phyloP scores from a whole-genome alignment of 192 early-diverging fungal genomes.

The Podila minutissima region DNA sequence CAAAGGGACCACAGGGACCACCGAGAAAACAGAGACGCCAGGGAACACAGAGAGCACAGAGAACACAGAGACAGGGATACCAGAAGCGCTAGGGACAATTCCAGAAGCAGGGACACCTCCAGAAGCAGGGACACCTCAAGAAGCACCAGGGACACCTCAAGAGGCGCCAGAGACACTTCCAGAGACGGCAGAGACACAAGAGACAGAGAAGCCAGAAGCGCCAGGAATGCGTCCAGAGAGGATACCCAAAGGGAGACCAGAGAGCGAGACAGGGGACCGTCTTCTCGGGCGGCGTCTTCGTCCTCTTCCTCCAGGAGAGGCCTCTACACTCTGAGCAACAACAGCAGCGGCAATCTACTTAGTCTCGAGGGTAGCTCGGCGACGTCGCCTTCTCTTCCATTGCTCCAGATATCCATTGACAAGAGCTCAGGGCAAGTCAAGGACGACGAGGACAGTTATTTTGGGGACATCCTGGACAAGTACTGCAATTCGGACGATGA shows the following conservation, averaged over 20 bases:
- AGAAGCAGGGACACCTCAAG: neutral
- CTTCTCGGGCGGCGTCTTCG: neutral
- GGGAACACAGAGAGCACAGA: too few relatives aligned
- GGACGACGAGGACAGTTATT: conserved; percentile 25
- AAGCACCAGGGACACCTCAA: neutral
- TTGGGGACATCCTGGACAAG: conserved; percentile 37
- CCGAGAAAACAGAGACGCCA: too few relatives aligned
- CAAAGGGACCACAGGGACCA: too few relatives aligned
- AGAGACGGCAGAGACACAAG: neutral
- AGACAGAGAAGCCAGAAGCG: neutral
- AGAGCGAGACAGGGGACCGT: neutral
- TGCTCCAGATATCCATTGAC: neutral
- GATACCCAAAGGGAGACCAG: neutral
- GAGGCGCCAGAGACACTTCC: neutral
- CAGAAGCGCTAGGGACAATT: neutral
- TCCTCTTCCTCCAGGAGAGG: neutral
- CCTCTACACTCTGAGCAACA: neutral
- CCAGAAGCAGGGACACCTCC: neutral
- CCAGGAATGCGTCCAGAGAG: neutral
- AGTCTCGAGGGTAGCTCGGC: neutral
- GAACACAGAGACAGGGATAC: neutral
- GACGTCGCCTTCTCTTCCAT: neutral
- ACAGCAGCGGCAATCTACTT: neutral
- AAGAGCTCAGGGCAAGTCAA: neutral
- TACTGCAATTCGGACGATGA: conserved; percentile 40